Evolutionary conservation across 192 early-diverging fungal genomes (phyloP).

Genomic region (Coemansia sp.): DNA sequence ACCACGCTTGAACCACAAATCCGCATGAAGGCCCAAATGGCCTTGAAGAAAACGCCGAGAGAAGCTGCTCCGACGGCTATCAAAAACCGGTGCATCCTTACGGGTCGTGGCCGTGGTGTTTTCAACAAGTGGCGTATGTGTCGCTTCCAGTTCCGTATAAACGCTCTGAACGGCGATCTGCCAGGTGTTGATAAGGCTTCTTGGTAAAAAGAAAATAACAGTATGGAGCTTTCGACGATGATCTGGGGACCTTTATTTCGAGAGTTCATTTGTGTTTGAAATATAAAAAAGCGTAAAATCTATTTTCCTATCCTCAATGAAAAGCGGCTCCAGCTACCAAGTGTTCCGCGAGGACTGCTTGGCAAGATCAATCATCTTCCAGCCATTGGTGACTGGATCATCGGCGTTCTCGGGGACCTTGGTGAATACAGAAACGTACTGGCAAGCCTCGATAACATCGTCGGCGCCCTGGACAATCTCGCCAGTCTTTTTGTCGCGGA

Average conservation of each 20-base stretch:
- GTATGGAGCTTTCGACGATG: too few species aligned
- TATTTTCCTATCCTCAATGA: slow-evolving; percentile 2
- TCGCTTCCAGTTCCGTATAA: slow-evolving; percentile 78
- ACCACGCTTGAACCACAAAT: slow-evolving; percentile 70
- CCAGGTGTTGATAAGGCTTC: slow-evolving; percentile 81
- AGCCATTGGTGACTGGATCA: slow-evolving; percentile 86
- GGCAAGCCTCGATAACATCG: slow-evolving; percentile 83
- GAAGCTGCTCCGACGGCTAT: slow-evolving; percentile 67
- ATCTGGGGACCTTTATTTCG: too few species aligned
- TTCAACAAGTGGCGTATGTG: slow-evolving; percentile 75
- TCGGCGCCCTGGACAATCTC: slow-evolving; percentile 89
- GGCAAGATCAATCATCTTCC: slow-evolving; percentile 91
- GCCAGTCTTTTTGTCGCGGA: slow-evolving; percentile 82
- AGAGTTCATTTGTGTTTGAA: not conserved
- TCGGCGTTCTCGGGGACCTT: slow-evolving; percentile 77
- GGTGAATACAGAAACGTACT: slow-evolving; percentile 90
- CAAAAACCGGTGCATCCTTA: slow-evolving; percentile 73
- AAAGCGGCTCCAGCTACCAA: slow-evolving; percentile 29
- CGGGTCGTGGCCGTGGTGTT: slow-evolving; percentile 76
- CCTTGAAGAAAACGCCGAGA: slow-evolving; percentile 67
- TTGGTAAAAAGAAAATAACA: slow-evolving; percentile 58
- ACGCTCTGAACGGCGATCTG: slow-evolving; percentile 77
- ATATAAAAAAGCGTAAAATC: slow-evolving; percentile 7
- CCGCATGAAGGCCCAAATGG: slow-evolving; percentile 78
- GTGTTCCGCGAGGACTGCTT: slow-evolving; percentile 64